Evolutionary conservation across 306 rosid genomes (phyloP).

Genomic region (Ormosia semicastrata): DNA sequence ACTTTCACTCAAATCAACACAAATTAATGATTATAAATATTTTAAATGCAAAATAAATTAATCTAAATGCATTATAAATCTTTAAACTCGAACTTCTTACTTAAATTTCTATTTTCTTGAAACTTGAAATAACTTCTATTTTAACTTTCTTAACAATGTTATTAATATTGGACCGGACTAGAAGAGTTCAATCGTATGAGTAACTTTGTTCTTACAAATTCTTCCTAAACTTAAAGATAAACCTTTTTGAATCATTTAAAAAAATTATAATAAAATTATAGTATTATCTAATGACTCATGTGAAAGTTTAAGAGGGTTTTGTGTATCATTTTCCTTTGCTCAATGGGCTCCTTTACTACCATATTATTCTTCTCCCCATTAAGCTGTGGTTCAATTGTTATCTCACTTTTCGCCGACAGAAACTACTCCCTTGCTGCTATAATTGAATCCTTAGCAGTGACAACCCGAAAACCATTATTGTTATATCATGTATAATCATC

Average conservation of each 20-base stretch:
- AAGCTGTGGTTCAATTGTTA: constrained; percentile 3
- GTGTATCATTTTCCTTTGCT: not conserved
- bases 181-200: not conserved
- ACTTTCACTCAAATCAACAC: too few species aligned
- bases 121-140: not conserved
- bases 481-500: constrained; percentile 17
- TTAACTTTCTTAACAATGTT: too few species aligned
- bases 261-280: too few species aligned
- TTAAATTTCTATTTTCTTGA: not conserved
- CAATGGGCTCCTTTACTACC: not conserved
- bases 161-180: too few species aligned
- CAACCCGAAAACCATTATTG: constrained; percentile 26
- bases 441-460: constrained; percentile 11
- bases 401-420: constrained; percentile 21
- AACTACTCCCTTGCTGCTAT: not conserved
- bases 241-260: too few species aligned
- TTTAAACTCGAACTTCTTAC: not conserved
- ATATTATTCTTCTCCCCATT: not conserved
- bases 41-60: too few species aligned
- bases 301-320: not conserved
- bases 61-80: too few species aligned
- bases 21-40: too few species aligned
- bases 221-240: not conserved
- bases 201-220: not conserved
- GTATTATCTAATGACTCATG: too few species aligned